Evolutionary conservation across 2,329 filamentous ascomycete species (phyloP).

Genomic region (Diaporthe citrichinensis): DNA sequence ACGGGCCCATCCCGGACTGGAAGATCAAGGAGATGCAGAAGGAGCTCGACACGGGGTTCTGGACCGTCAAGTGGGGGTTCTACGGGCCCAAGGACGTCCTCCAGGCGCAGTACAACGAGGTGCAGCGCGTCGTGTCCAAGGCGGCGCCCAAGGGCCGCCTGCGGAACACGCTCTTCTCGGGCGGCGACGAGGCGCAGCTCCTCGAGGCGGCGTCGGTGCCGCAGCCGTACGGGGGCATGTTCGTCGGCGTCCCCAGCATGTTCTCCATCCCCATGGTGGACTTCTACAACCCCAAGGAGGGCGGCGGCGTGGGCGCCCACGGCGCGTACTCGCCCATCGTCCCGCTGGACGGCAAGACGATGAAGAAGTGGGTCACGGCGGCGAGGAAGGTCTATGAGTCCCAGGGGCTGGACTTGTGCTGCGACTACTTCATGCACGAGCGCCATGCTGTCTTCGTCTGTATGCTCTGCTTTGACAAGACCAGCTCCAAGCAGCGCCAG

Average conservation of each 20-base stretch:
- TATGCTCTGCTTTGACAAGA: constrained; percentile 64
- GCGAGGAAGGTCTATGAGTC: constrained; percentile 58
- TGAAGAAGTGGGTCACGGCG: constrained; percentile 58
- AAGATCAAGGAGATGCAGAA: constrained; percentile 58
- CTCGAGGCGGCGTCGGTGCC: constrained; percentile 55
- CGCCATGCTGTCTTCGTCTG: constrained; percentile 61
- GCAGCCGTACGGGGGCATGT: constrained; percentile 51
- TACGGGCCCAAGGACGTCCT: constrained; percentile 58
- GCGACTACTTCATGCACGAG: constrained; percentile 65
- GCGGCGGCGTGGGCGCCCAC: constrained; percentile 51
- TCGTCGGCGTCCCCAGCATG: constrained; percentile 54
- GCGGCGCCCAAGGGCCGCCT: constrained; percentile 56
- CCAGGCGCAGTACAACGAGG: constrained; percentile 60
- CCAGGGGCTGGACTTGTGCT: constrained; percentile 59
- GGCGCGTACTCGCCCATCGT: constrained; percentile 56
- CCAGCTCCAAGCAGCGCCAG: constrained; percentile 53
- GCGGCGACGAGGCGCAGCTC: constrained; percentile 53
- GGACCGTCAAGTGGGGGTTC: constrained; percentile 61
- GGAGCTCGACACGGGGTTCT: constrained; percentile 58
- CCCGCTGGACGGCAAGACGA: constrained; percentile 54
- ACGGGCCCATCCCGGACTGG: constrained; percentile 61
- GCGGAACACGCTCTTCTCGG: constrained; percentile 52
- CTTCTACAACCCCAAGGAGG: constrained; percentile 51
- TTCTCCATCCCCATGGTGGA: constrained; percentile 55
- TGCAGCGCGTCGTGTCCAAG: constrained; percentile 51